Conservation (phyloP, 2,329 filamentous ascomycete genomes). For the Fusarium illudens region DNA sequence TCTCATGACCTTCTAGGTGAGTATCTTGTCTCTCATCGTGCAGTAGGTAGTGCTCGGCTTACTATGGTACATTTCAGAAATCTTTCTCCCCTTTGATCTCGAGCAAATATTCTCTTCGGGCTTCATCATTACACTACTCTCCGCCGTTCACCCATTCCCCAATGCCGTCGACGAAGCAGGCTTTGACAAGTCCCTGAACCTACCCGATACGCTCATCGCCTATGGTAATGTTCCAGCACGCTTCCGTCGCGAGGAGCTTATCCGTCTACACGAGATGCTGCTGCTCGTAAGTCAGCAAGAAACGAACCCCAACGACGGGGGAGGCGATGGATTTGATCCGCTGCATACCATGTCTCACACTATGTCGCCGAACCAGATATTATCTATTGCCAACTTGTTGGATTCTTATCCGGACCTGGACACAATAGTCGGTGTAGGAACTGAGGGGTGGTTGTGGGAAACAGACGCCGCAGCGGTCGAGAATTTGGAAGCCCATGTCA, state of each 20-base stretch:
- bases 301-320: background rate
- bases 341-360: background rate
- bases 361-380: background rate
- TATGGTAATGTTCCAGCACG: constrained; percentile 2
- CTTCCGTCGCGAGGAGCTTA: background rate
- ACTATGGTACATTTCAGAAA: background rate
- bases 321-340: background rate
- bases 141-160: background rate
- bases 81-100: constrained; percentile 10
- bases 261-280: constrained; percentile 3
- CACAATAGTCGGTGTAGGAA: background rate
- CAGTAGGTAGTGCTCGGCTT: background rate
- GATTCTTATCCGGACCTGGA: background rate
- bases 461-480: background rate
- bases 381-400: background rate
- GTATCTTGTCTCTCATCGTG: background rate
- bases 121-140: constrained; percentile 6
- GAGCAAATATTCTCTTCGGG: constrained; percentile 11
- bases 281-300: background rate
- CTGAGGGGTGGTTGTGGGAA: background rate
- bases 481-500: background rate
- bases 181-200: background rate
- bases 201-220: background rate
- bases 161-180: background rate
- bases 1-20: constrained; percentile 6